Conservation (phyloP, 805 yeast species). For the Suhomyces tanzawaensis region DNA sequence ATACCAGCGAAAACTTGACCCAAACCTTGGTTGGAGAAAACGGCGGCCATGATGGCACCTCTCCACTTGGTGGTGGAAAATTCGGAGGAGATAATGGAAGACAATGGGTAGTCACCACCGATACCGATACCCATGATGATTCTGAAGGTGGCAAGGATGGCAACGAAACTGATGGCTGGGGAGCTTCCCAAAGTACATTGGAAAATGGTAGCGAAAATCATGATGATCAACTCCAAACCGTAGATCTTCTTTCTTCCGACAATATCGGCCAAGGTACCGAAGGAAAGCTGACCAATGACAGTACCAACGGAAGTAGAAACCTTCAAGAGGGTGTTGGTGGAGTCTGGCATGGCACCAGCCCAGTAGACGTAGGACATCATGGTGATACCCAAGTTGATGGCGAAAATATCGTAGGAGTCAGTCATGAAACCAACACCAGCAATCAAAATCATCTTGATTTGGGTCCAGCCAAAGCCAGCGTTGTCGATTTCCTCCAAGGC, state of each 20-base stretch:
- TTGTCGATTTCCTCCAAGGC: slow-evolving; percentile 83
- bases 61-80: slow-evolving; percentile 94
- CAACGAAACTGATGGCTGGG: slow-evolving; percentile 69
- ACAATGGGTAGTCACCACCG: slow-evolving; percentile 95
- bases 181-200: slow-evolving; percentile 76
- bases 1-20: slow-evolving; percentile 90
- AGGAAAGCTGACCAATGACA: slow-evolving; percentile 83
- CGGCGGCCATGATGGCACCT: slow-evolving; percentile 97
- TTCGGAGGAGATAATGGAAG: slow-evolving; percentile 91
- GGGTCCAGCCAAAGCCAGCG: slow-evolving; percentile 79
- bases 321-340: slow-evolving; percentile 74
- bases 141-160: slow-evolving; percentile 74
- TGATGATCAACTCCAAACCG: slow-evolving; percentile 81
- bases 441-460: slow-evolving; percentile 74
- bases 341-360: slow-evolving; percentile 60
- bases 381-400: slow-evolving; percentile 77
- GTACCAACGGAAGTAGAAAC: slow-evolving; percentile 94
- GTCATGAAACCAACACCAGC: slow-evolving; percentile 94
- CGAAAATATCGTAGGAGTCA: slow-evolving; percentile 89
- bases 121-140: slow-evolving; percentile 93
- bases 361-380: slow-evolving; percentile 80
- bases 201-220: slow-evolving; percentile 74
- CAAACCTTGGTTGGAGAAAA: slow-evolving; percentile 95
- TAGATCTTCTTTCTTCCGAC: slow-evolving; percentile 86
- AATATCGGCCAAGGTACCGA: slow-evolving; percentile 78